phyloP scores from a whole-genome alignment of 148 eudicot species.

The Fagopyrum esculentum region DNA sequence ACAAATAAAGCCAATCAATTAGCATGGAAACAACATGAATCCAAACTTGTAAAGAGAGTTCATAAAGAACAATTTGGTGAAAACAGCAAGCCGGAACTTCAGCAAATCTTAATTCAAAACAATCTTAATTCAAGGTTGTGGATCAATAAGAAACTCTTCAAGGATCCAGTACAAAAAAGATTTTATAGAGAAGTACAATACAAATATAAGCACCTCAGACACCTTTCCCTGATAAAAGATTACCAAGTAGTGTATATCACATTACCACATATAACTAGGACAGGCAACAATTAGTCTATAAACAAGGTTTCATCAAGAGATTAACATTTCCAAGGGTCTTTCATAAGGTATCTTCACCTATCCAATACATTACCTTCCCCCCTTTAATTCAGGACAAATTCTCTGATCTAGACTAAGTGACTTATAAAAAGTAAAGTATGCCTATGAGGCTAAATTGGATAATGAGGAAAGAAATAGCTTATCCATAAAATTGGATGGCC shows the following conservation, averaged over 20 bases:
- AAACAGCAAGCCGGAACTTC: not conserved
- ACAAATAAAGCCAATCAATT: conserved; percentile 2
- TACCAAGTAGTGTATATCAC: not conserved
- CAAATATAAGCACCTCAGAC: not conserved
- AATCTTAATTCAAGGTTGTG: not conserved
- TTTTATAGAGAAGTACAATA: not conserved
- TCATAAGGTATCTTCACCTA: not conserved
- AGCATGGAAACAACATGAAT: not conserved
- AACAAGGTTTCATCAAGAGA: not conserved
- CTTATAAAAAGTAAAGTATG: not conserved
- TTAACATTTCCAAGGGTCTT: not conserved
- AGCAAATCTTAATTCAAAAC: not conserved
- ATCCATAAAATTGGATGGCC: not conserved
- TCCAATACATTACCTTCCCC: not conserved
- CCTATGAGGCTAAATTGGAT: not conserved
- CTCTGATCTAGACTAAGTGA: no score
- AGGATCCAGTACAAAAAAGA: not conserved
- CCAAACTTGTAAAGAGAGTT: not conserved
- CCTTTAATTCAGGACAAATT: no score
- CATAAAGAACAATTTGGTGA: not conserved
- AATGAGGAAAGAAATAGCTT: not conserved
- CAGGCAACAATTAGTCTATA: not conserved
- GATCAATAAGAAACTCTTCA: not conserved
- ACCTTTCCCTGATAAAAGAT: not conserved
- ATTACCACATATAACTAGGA: not conserved